Evolutionary conservation across 345 rosid species (phyloP).

Genomic region (Dipteronia sinensis): DNA sequence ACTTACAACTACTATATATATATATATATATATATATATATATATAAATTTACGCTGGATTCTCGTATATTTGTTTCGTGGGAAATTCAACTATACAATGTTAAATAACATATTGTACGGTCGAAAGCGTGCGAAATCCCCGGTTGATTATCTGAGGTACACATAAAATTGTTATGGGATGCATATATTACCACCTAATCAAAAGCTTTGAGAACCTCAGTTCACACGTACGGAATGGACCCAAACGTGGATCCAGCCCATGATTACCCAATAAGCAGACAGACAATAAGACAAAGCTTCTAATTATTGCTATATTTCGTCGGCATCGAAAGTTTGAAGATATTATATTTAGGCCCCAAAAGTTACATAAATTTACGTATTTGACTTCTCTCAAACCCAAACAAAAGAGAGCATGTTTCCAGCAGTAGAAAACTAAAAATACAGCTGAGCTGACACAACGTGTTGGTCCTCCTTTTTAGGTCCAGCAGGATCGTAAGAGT

Average conservation of each 20-base stretch:
- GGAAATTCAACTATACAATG: too few relatives aligned
- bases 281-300: neutral
- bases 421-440: neutral
- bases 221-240: neutral
- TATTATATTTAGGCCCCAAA: neutral
- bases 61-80: too few relatives aligned
- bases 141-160: too few relatives aligned
- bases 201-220: too few relatives aligned
- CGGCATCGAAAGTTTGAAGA: neutral
- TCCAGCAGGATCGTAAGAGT: conserved; percentile 3
- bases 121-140: too few relatives aligned
- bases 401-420: neutral
- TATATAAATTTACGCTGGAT: too few relatives aligned
- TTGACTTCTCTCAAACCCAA: neutral
- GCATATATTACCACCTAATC: too few relatives aligned
- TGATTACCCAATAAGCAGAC: neutral
- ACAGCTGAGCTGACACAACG: neutral
- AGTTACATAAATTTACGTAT: neutral
- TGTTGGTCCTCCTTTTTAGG: neutral
- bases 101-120: too few relatives aligned
- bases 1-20: too few relatives aligned
- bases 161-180: too few relatives aligned
- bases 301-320: neutral
- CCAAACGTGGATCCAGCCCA: neutral
- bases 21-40: too few relatives aligned